These are phyloP conservation scores for Sherardia arvensis DNA, from an alignment of 257 asterid species.

Conservation along the genomic window DNA sequence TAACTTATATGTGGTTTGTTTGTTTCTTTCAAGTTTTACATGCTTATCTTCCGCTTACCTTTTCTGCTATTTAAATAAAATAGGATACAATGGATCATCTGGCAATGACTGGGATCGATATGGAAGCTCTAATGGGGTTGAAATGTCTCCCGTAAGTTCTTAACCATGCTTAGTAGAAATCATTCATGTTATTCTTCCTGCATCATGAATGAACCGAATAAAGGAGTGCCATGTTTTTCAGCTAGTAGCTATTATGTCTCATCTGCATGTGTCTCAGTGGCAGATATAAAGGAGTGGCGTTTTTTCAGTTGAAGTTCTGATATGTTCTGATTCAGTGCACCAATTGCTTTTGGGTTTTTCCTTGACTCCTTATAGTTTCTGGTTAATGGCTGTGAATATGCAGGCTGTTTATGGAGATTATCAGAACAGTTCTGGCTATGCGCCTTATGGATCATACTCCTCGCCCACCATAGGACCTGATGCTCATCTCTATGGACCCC, in stretches of 20 bases:
- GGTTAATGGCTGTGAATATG: neutral
- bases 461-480: conserved; percentile 28
- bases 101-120: conserved; percentile 31
- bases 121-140: conserved; percentile 24
- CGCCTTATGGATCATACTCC: conserved; percentile 28
- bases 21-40: neutral
- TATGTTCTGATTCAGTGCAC: neutral
- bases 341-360: neutral
- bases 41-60: neutral
- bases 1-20: neutral
- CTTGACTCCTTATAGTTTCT: neutral
- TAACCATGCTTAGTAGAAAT: too few relatives aligned
- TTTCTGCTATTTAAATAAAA: neutral
- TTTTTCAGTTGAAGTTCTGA: neutral
- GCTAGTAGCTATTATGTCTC: too few relatives aligned
- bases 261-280: too few relatives aligned
- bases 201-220: neutral
- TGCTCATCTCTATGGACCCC: conserved; percentile 24
- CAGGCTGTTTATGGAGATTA: conserved; percentile 36
- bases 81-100: conserved; percentile 25
- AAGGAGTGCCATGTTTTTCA: neutral
- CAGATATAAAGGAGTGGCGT: neutral
- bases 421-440: conserved; percentile 27
- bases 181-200: neutral
- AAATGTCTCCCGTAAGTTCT: conserved; percentile 24